Conservation (phyloP, 225 moss, liverwort and hornwort genomes). For the Sphagnum tenellum region DNA sequence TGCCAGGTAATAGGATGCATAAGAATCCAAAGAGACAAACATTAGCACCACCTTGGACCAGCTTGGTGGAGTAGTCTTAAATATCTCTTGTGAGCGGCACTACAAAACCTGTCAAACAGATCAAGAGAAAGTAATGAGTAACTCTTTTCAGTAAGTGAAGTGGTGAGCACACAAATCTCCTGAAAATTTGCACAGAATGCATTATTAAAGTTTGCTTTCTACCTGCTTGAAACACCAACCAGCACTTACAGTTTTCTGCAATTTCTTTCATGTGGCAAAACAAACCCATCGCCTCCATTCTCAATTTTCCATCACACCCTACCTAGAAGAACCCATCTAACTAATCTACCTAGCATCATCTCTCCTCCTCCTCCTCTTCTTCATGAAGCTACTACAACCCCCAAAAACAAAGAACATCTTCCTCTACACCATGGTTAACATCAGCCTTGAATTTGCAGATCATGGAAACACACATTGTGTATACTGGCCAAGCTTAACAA, state of each 20-base stretch:
- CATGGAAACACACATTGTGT: no score
- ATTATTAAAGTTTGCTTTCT: no score
- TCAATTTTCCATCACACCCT: conserved; percentile 75
- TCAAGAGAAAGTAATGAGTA: conserved; percentile 27
- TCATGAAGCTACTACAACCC: no score
- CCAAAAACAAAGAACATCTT: no score
- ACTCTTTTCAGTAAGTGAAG: no score
- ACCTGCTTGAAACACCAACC: conserved; percentile 59
- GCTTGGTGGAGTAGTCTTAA: conserved; percentile 66
- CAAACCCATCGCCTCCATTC: conserved; percentile 92
- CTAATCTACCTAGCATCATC: no score
- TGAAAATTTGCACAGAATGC: no score
- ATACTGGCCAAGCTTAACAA: no score
- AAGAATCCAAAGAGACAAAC: conserved; percentile 71
- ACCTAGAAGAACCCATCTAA: conserved; percentile 12
- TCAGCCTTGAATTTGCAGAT: no score
- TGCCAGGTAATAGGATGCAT: conserved; percentile 74
- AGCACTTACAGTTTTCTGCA: conserved; percentile 77
- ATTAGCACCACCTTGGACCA: conserved; percentile 77
- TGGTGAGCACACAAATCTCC: no score
- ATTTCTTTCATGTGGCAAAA: conserved; percentile 87
- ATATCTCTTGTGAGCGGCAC: conserved; percentile 70
- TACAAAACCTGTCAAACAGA: conserved; percentile 57
- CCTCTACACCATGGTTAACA: no score
- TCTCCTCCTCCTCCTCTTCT: no score